A percentile compares a stretch with the other conserved stretches of the same genome.
Evolutionary conservation across 139 green algal species (phyloP).

Genomic region (Bryopsis sp.): DNA sequence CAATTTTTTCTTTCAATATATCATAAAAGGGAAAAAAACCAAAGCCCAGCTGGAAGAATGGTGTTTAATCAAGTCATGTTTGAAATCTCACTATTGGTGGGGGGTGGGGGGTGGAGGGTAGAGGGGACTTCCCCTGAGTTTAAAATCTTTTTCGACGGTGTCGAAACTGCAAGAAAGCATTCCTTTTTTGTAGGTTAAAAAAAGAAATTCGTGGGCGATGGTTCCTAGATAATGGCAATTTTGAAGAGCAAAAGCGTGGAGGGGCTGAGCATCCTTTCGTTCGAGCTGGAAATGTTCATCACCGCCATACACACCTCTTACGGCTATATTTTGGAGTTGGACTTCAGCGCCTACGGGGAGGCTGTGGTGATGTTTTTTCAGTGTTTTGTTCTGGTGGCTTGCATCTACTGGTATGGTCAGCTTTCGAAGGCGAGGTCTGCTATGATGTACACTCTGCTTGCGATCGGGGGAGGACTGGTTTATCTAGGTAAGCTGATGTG

Average conservation of each 20-base stretch:
- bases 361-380: neutral
- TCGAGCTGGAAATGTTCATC: slow-evolving; percentile 6
- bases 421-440: neutral
- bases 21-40: too few species aligned
- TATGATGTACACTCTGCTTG: neutral
- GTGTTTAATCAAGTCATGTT: too few species aligned
- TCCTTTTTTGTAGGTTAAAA: too few species aligned
- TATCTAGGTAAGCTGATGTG: too few species aligned
- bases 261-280: slow-evolving; percentile 2
- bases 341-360: slow-evolving; percentile 6
- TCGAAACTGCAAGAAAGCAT: too few species aligned
- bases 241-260: neutral
- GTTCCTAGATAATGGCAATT: slow-evolving; percentile 1
- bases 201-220: too few species aligned
- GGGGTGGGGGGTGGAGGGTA: too few species aligned
- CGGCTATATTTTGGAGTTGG: neutral
- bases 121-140: too few species aligned
- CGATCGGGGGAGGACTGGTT: neutral
- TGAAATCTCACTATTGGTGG: too few species aligned
- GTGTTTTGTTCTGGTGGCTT: neutral
- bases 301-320: neutral
- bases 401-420: slow-evolving; percentile 1
- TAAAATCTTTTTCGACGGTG: too few species aligned
- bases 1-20: too few species aligned
- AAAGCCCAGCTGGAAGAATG: too few species aligned